Base-by-base conservation (phyloP, 2,329 filamentous ascomycete genomes). In the Davidsoniella australis region DNA sequence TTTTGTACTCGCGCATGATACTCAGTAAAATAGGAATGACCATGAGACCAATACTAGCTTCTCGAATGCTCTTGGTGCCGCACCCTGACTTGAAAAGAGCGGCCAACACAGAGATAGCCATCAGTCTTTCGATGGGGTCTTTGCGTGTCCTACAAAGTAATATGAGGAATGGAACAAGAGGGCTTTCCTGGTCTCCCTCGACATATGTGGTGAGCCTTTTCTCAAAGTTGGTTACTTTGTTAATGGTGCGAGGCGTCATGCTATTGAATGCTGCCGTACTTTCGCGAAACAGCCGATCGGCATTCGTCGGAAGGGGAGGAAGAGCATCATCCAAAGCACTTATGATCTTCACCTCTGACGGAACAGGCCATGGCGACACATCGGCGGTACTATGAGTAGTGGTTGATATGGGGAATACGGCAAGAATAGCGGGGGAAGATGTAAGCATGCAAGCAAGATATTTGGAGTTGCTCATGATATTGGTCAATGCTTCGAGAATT, bases 391-490 rank as follows among this genome's bases (percentile, higher is more conserved):
- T 12, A 33, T 33, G 29, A 24, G 37, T 38, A 18, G 47, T 73
- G 41, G 74, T 72, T 38, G 73, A 63, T 41, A 70, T 69, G 2
- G 80, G 80, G 53, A 86, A 83, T 9, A 84, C 73, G 17, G 80
- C 75, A 50, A 84, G 65, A 39, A 87, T 76, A 0, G 77, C 72
- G 1, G 80, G 80, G 1, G 82, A 81, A 52, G 75, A 80, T 41
- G 82, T 64, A 45, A 85, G 72, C 57, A 85, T 75, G 55, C 80
- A 80, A 8, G 85, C 80, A 49, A 86, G 76, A 62, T 81, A 84
- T 56, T 80, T 81, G 0, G 89, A 95, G 57, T 85, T 77, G 53
- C 79, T 75, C 45, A 94, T 75, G 44, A 95, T 82, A 42, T 79
- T 73, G 17, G 79, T 73, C 46, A 94, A 75, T 0, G 88, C 85